Percentiles rank a stretch among this genome's conserved stretches.
These are phyloP conservation scores for Pulveroboletus ravenelii DNA, from an alignment of 768 basidiomycete genomes.

Conservation along the genomic window DNA sequence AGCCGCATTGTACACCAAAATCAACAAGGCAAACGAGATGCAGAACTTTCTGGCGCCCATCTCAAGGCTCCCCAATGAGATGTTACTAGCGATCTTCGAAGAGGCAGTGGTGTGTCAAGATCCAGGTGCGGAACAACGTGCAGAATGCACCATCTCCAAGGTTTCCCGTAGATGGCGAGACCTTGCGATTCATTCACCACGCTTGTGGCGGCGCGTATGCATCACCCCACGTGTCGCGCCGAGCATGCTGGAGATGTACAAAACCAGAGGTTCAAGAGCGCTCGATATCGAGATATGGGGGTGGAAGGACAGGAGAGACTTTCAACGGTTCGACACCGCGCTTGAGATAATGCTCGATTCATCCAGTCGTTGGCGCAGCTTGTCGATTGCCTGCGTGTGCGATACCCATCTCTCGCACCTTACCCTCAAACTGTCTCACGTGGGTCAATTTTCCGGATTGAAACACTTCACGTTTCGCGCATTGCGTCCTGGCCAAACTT, in stretches of 20 bases:
- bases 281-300: constrained; percentile 27
- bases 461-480: constrained; percentile 29
- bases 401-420: constrained; percentile 29
- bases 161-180: constrained; percentile 33
- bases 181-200: constrained; percentile 28
- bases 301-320: constrained; percentile 30
- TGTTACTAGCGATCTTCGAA: constrained; percentile 28
- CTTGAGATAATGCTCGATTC: constrained; percentile 26
- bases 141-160: constrained; percentile 24
- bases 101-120: constrained; percentile 28
- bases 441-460: constrained; percentile 17
- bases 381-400: constrained; percentile 24
- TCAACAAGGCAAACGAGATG: constrained; percentile 27
- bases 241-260: constrained; percentile 22
- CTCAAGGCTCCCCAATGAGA: constrained; percentile 30
- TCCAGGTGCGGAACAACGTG: constrained; percentile 12
- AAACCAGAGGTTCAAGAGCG: constrained; percentile 19
- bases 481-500: constrained; percentile 28
- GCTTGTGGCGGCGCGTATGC: constrained; percentile 28
- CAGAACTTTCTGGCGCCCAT: constrained; percentile 27
- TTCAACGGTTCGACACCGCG: constrained; percentile 26
- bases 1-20: constrained; percentile 8
- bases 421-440: constrained; percentile 22
- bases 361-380: constrained; percentile 25
- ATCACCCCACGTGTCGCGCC: constrained; percentile 19